phyloP scores from a whole-genome alignment of 1,284 basidiomycete species.

The Vanrija sp. region DNA sequence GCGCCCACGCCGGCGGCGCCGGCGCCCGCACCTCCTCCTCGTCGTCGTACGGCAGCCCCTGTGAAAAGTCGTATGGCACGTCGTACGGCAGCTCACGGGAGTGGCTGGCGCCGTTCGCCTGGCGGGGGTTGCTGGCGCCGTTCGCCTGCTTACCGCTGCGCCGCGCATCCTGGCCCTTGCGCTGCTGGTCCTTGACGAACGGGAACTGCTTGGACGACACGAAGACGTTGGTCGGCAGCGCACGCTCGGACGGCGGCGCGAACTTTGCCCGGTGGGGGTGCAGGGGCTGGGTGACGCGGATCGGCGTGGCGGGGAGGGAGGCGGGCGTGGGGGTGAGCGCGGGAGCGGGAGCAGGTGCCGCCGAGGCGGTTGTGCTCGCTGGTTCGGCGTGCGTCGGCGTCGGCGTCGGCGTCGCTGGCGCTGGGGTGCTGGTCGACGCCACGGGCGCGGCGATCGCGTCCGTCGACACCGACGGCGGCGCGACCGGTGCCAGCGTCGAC shows the following conservation, averaged over 20 bases:
- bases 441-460: background rate
- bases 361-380: background rate
- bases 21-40: background rate
- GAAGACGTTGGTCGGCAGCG: slow-evolving; percentile 39
- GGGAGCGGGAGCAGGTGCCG: background rate
- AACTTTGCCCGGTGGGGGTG: slow-evolving; percentile 5
- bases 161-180: slow-evolving; percentile 5
- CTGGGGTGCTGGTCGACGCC: background rate
- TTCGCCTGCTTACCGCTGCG: background rate
- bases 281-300: slow-evolving; percentile 2
- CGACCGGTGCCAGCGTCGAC: background rate
- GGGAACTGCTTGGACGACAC: slow-evolving; percentile 32
- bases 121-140: background rate
- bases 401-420: too few relatives aligned
- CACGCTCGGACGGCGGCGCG: slow-evolving; percentile 28
- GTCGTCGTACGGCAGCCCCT: background rate
- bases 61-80: too few relatives aligned
- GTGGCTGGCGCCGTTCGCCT: background rate
- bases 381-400: background rate
- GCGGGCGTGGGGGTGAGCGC: background rate
- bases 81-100: background rate
- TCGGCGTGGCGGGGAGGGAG: slow-evolving; percentile 7
- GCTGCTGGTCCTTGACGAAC: slow-evolving; percentile 11
- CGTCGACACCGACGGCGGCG: background rate
- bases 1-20: slow-evolving; percentile 1